Evolutionary conservation across 2,329 filamentous ascomycete genomes (phyloP), one percentile per base, ranked within the genome.

Genomic region (Pseudogymnoascus sp.): DNA sequence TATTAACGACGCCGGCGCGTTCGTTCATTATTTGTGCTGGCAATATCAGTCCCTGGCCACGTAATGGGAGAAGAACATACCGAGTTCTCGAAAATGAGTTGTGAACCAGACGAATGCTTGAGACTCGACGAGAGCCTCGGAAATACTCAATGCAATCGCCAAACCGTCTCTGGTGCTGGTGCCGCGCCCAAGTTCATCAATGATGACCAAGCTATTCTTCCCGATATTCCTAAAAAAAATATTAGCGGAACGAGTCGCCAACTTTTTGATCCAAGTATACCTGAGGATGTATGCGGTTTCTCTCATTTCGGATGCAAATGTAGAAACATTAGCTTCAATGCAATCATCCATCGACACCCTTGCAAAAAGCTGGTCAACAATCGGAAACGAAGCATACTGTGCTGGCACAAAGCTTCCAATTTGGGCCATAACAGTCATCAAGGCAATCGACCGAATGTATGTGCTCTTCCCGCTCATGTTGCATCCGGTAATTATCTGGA

Each of bases 381-480:
- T 83, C 0, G 91, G 83, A 63, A 97, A 88, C 0, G 85, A 84
- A 0, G 91, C 94, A 68, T 90, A 94, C 28, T 85, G 78, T 0
- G 91, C 92, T 0, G 94, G 94, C 1, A 97, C 87, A 70, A 95
- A 97, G 66, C 84, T 89, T 2, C 92, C 92, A 58, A 96, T 85
- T 68, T 99, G 94, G 0, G 90, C 90, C 91, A 99, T 96, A 61
- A 99, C 84, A 45, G 88, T 84, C 69, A 95, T 83, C 30, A 99
- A 76, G 0, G 92, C 89, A 21, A 95, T 78, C 1, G 88, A 86
- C 57, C 90, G 84, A 63, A 97, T 96, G 68, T 96, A 97, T 0
- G 92, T 99, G 64, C 89, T 95, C 71, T 97, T 99, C 0, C 92
- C 94, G 66, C 90, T 95, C 94, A 99, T 99, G 67, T 99, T 99